These are phyloP conservation scores for Fusarium tupiense DNA, from an alignment of 2,329 filamentous ascomycete genomes.

Conservation along the genomic window DNA sequence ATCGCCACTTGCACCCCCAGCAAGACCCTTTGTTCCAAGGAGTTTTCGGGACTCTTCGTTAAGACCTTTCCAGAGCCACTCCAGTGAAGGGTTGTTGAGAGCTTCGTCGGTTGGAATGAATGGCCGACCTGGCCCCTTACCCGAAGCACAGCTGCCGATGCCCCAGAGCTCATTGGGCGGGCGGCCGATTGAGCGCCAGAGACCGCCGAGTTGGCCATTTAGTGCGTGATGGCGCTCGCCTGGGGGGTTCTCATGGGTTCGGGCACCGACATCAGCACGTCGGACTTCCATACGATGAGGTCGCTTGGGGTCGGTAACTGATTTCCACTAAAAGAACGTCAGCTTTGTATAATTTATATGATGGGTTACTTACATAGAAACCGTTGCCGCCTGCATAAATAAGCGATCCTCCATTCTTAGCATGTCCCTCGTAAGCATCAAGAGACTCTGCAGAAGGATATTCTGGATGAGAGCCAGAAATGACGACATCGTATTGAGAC, in stretches of 20 bases:
- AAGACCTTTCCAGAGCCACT: neutral
- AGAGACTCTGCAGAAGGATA: neutral
- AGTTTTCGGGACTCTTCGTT: neutral
- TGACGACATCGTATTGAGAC: neutral
- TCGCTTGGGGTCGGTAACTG: neutral
- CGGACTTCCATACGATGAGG: neutral
- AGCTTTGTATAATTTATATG: rapidly evolving
- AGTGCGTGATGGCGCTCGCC: neutral
- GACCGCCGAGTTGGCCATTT: neutral
- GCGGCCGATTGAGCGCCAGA: neutral
- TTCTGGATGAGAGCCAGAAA: neutral
- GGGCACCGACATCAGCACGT: neutral
- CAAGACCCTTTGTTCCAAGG: neutral
- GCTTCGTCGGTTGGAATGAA: neutral
- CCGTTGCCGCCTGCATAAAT: neutral
- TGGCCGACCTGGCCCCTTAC: neutral
- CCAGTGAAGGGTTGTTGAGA: neutral
- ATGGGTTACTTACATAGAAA: neutral
- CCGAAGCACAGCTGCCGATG: neutral
- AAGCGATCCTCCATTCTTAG: neutral
- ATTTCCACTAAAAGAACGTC: neutral
- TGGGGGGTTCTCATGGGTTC: neutral
- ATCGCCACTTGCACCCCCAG: neutral
- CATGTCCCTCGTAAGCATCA: neutral
- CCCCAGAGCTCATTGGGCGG: neutral